Evolutionary conservation across 441 rosid genomes (phyloP), one percentile per base, ranked within the genome.

Genomic region (Pelargonium citronellum): DNA sequence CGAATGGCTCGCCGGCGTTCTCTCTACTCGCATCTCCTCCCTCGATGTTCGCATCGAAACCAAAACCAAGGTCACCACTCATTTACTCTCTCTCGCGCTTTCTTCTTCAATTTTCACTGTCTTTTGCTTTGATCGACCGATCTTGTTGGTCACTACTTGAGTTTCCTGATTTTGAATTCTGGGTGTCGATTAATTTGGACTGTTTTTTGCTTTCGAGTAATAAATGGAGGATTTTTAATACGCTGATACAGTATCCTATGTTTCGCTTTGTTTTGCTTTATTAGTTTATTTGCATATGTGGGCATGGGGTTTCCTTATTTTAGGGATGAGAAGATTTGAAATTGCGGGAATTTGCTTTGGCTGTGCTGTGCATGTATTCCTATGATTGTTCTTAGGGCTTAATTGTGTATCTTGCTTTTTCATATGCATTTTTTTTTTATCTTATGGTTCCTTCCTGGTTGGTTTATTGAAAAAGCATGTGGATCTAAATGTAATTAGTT

Each of bases 31-130:
- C 73, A 86, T 95, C 83, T 68, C 67, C 16, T 95, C 99, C 51
- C 96, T 95, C 62, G 98, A 95, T 39, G 98, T 91, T 66, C 87
- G 87, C 51, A 85, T 91, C 80, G 98, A 95, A 73, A 95, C 98
- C 82, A 95, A 95, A 79, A 89, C 97, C 70, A 95, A 92, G 95
- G 97, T 87, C 30, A 27, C 30, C 30, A 27, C 30, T 27, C 30
- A 1, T 27, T 27, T 27, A 22, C 24, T 44, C 1, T 0, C 3
- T 8, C 67, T 11, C 43, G 7, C 20, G n/a, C n/a, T 12, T 24
- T 30, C 43, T 37, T 69, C 57, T 37, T 69, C 57, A 27, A 51
- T 44, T 30, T 65, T 4, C 55, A 47, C 13, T 16, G 55, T 47
- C 55, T 47, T 47, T 47, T 47, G 55, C 55, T 47, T 47, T 47